phyloP scores from a whole-genome alignment of 495 filamentous ascomycete species.

The Neurospora africana region DNA sequence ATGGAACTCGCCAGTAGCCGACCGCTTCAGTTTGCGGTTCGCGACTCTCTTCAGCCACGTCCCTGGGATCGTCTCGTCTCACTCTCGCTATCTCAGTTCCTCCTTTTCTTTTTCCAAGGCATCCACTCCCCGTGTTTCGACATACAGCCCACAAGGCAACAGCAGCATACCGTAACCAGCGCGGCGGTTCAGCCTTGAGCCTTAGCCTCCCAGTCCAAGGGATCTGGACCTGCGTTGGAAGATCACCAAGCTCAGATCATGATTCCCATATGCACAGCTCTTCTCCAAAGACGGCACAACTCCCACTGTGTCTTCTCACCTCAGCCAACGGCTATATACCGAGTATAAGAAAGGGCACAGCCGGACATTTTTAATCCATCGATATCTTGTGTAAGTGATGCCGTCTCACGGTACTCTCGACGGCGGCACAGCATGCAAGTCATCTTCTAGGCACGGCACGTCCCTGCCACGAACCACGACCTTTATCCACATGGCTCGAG shows the following conservation, averaged over 20 bases:
- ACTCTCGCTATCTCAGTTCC: background rate
- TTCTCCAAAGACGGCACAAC: background rate
- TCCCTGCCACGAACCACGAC: background rate
- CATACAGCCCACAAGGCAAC: background rate
- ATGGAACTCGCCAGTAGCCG: background rate
- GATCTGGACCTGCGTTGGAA: background rate
- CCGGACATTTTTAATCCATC: background rate
- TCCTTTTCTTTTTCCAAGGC: background rate
- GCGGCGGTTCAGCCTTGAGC: background rate
- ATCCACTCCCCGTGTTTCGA: background rate
- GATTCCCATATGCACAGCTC: background rate
- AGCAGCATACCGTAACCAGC: background rate
- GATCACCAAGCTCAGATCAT: background rate
- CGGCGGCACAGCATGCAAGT: background rate
- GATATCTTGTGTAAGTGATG: background rate
- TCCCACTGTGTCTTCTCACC: background rate
- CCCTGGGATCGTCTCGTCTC: background rate
- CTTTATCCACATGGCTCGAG: background rate
- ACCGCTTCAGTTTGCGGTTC: background rate
- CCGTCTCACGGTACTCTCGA: background rate
- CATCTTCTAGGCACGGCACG: background rate
- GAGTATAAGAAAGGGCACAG: background rate
- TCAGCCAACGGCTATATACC: background rate
- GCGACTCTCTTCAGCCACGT: background rate
- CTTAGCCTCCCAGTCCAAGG: background rate